Conservation (phyloP, 805 yeast genomes). For the Suhomyces kilbournensis region DNA sequence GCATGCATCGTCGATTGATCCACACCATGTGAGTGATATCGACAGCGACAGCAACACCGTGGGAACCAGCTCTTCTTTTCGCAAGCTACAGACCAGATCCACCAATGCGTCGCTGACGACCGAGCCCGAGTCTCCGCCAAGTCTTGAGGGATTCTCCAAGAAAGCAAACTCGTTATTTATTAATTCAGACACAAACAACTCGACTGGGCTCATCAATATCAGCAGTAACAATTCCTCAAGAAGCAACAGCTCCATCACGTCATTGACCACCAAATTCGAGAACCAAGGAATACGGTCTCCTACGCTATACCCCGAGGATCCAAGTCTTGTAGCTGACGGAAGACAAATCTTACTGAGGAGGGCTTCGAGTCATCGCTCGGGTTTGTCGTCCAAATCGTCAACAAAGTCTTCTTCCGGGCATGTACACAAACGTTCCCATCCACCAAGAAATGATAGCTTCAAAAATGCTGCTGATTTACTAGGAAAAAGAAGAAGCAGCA, state of each 20-base stretch:
- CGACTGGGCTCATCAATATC: background rate
- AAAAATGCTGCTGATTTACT: background rate
- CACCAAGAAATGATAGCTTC: slow-evolving; percentile 1
- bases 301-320: slow-evolving; percentile 3
- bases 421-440: slow-evolving; percentile 15
- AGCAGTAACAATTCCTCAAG: background rate
- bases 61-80: slow-evolving; percentile 6
- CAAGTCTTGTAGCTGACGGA: background rate
- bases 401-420: slow-evolving; percentile 14
- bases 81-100: background rate
- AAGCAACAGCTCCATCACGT: slow-evolving; percentile 17
- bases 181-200: background rate
- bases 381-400: slow-evolving; percentile 10
- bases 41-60: slow-evolving; percentile 23
- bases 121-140: slow-evolving; percentile 4
- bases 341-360: slow-evolving; percentile 2
- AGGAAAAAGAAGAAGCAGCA: slow-evolving; percentile 1
- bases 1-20: background rate
- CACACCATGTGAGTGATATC: slow-evolving; percentile 17
- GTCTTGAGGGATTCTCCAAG: slow-evolving; percentile 11
- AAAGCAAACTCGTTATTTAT: slow-evolving; percentile 17
- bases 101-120: background rate
- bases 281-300: slow-evolving; percentile 24
- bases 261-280: slow-evolving; percentile 29
- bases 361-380: slow-evolving; percentile 5